A percentile compares a stretch with the other conserved stretches of the same genome.
These are phyloP conservation scores for Thinopyrum elongatum DNA, from an alignment of 176 grass and related monocot genomes.

Conservation along the genomic window DNA sequence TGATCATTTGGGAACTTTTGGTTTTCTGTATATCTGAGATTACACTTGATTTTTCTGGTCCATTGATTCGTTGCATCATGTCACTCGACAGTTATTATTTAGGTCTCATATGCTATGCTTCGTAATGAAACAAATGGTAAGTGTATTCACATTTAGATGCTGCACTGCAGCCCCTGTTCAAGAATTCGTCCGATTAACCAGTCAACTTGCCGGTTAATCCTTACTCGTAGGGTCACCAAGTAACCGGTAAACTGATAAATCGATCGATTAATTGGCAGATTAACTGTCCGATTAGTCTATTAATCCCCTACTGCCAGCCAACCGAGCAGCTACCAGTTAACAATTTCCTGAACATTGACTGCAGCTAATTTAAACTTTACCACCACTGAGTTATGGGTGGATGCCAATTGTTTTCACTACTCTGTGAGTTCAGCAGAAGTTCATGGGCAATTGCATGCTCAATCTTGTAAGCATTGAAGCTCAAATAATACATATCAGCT, in stretches of 20 bases:
- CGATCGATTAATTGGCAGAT: too few relatives aligned
- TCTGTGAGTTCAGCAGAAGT: neutral
- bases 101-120: neutral
- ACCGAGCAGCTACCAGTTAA: too few relatives aligned
- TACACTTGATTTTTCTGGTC: neutral
- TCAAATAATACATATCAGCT: constrained; percentile 1
- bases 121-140: constrained; percentile 15
- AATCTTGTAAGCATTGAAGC: constrained; percentile 3
- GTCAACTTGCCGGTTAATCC: too few relatives aligned
- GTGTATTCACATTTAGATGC: constrained; percentile 16
- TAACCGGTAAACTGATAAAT: too few relatives aligned
- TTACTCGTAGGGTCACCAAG: too few relatives aligned
- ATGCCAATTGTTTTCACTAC: neutral
- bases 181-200: too few relatives aligned
- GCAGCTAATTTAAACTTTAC: constrained; percentile 1
- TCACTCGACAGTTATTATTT: constrained; percentile 4
- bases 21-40: neutral
- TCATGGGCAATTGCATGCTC: neutral
- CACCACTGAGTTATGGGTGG: neutral
- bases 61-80: neutral
- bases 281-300: too few relatives aligned
- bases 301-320: too few relatives aligned
- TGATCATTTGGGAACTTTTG: neutral
- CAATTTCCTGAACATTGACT: neutral
- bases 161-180: too few relatives aligned